phyloP scores from a whole-genome alignment of 805 yeast genomes.

The Kurtzmaniella fragi region DNA sequence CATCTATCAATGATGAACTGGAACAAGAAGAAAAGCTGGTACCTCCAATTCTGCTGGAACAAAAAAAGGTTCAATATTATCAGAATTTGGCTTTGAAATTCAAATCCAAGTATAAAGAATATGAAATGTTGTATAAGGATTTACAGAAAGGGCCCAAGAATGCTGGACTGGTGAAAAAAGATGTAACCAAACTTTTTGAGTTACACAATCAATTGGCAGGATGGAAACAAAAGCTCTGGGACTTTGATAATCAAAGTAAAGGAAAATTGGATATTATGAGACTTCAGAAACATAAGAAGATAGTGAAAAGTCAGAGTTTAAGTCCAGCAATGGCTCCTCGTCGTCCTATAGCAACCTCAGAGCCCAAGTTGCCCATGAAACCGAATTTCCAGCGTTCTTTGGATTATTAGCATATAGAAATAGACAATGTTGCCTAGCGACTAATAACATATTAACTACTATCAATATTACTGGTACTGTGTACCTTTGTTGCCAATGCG shows the following conservation, averaged over 20 bases:
- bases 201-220: conserved; percentile 47
- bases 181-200: conserved; percentile 38
- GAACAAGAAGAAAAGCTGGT: neutral
- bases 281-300: conserved; percentile 33
- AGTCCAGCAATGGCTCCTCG: conserved; percentile 1
- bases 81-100: conserved; percentile 43
- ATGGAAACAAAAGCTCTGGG: conserved; percentile 58
- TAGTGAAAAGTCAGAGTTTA: conserved; percentile 1
- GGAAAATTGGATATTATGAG: conserved; percentile 30
- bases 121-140: conserved; percentile 38
- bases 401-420: neutral
- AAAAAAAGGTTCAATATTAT: conserved; percentile 29
- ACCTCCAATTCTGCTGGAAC: conserved; percentile 4
- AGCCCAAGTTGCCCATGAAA: conserved; percentile 3
- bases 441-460: too few species aligned
- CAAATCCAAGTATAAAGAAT: conserved; percentile 44
- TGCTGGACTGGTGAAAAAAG: conserved; percentile 14
- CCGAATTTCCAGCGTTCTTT: neutral
- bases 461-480: too few species aligned
- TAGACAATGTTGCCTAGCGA: too few species aligned
- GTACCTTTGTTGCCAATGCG: too few species aligned
- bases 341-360: neutral
- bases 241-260: conserved; percentile 28
- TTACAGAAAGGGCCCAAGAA: conserved; percentile 10
- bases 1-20: conserved; percentile 26